These are phyloP conservation scores for Zymoseptoria crescenta DNA, from an alignment of 2,329 filamentous ascomycete species.

Conservation along the genomic window DNA sequence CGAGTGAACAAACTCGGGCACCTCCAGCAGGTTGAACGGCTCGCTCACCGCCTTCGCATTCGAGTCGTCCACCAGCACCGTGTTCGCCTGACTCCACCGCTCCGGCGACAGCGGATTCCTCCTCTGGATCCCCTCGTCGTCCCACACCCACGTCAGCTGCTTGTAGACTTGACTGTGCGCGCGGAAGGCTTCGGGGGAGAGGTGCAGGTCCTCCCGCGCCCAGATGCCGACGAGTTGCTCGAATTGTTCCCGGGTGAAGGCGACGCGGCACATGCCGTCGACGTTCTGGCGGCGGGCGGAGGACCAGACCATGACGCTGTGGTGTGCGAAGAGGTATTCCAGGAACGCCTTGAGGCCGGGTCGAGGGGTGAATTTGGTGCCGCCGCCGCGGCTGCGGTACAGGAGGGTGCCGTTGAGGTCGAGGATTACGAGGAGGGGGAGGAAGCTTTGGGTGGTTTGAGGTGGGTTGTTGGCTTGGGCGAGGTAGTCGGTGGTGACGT, in stretches of 20 bases:
- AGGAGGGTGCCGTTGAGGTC: constrained; percentile 92
- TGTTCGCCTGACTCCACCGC: constrained; percentile 75
- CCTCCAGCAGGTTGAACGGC: constrained; percentile 70
- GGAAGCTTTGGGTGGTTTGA: constrained; percentile 9
- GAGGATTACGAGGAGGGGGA: constrained; percentile 65
- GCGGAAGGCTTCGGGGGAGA: constrained; percentile 58
- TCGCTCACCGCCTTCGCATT: constrained; percentile 71
- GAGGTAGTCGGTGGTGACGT: constrained; percentile 17
- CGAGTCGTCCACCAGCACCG: constrained; percentile 82
- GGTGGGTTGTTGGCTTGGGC: constrained; percentile 9
- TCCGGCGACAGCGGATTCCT: constrained; percentile 37
- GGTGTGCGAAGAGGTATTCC: constrained; percentile 62
- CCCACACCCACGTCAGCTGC: constrained; percentile 67
- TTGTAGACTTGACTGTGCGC: constrained; percentile 83
- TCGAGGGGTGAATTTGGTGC: constrained; percentile 41
- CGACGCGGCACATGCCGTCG: constrained; percentile 53
- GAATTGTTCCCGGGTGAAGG: constrained; percentile 52
- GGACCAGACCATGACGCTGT: constrained; percentile 84
- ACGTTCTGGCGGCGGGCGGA: constrained; percentile 73
- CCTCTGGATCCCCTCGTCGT: constrained; percentile 34
- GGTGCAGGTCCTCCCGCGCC: constrained; percentile 68
- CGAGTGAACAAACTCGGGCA: constrained; percentile 64
- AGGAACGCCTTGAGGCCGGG: constrained; percentile 64
- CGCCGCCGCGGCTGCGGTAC: constrained; percentile 51
- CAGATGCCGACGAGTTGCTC: constrained; percentile 60